These are phyloP conservation scores for Pseudocercospora fuligena DNA, from an alignment of 2,329 filamentous ascomycete genomes.

Conservation along the genomic window DNA sequence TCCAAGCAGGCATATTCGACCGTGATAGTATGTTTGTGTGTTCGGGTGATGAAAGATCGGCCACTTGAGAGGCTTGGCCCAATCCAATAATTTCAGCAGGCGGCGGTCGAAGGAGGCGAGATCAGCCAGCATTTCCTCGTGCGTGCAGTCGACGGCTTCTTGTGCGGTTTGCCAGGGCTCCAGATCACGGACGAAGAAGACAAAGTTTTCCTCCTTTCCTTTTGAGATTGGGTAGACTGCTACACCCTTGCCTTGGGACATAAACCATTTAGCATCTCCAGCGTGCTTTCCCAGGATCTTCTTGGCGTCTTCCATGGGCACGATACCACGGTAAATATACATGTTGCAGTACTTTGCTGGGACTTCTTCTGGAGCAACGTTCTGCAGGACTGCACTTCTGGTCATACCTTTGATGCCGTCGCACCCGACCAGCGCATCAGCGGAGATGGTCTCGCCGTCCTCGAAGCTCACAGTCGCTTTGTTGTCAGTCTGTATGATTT, in stretches of 20 bases:
- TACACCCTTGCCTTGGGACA: conserved; percentile 24
- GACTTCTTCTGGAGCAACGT: conserved; percentile 48
- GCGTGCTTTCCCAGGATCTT: conserved; percentile 29
- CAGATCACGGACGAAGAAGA: conserved; percentile 52
- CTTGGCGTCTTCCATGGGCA: conserved; percentile 57
- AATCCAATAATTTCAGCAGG: conserved; percentile 16
- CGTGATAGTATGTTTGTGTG: conserved; percentile 46
- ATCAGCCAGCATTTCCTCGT: conserved; percentile 20
- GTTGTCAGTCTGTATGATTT: conserved; percentile 24
- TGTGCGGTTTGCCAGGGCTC: conserved; percentile 44
- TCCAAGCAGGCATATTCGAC: conserved; percentile 54
- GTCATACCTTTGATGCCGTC: conserved; percentile 67
- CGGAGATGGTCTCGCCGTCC: conserved; percentile 41
- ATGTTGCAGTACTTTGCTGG: conserved; percentile 60
- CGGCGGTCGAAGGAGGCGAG: conserved; percentile 15
- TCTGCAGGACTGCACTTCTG: conserved; percentile 58
- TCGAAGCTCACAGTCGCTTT: conserved; percentile 22
- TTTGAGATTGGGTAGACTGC: conserved; percentile 61
- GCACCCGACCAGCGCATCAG: conserved; percentile 59
- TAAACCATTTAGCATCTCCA: conserved; percentile 29
- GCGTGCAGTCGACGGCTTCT: conserved; percentile 40
- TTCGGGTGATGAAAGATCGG: conserved; percentile 53
- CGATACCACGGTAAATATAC: conserved; percentile 65
- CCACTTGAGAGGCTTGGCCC: conserved; percentile 52
- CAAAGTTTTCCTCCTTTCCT: conserved; percentile 61